phyloP scores from a whole-genome alignment of 2,329 filamentous ascomycete genomes.

The Fusarium praegraminearum region DNA sequence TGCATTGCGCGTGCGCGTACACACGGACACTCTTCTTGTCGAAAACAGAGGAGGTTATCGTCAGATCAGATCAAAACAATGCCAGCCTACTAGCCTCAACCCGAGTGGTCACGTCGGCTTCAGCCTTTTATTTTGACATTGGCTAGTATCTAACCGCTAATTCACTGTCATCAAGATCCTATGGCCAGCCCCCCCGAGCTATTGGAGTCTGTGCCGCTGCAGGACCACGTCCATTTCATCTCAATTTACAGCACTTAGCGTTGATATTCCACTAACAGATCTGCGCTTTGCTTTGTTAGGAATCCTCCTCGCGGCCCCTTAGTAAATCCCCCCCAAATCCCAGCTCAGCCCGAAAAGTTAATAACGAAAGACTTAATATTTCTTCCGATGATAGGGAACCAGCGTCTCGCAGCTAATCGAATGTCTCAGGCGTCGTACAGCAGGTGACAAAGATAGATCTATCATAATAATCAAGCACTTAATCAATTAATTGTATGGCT shows the following conservation, averaged over 20 bases:
- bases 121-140: slow-evolving; percentile 4
- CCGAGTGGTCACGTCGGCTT: neutral
- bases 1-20: slow-evolving; percentile 10
- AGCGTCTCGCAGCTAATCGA: slow-evolving; percentile 6
- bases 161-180: neutral
- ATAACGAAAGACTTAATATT: neutral
- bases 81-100: neutral
- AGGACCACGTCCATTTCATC: neutral
- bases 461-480: neutral
- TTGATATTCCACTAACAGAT: slow-evolving; percentile 25
- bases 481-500: neutral
- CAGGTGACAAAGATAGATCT: neutral
- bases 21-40: neutral
- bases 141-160: neutral
- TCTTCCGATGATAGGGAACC: slow-evolving; percentile 12
- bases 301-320: slow-evolving; percentile 35
- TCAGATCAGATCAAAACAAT: slow-evolving; percentile 22
- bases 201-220: slow-evolving; percentile 15
- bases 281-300: slow-evolving; percentile 37
- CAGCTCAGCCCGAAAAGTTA: neutral
- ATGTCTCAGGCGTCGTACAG: slow-evolving; percentile 27
- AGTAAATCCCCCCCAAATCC: slow-evolving; percentile 8
- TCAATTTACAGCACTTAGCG: slow-evolving; percentile 9
- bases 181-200: neutral
- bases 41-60: slow-evolving; percentile 32